A percentile compares a stretch with the other conserved stretches of the same genome.
These are phyloP conservation scores for Stachybotrys chartarum DNA, from an alignment of 2,329 filamentous ascomycete species.

Conservation along the genomic window DNA sequence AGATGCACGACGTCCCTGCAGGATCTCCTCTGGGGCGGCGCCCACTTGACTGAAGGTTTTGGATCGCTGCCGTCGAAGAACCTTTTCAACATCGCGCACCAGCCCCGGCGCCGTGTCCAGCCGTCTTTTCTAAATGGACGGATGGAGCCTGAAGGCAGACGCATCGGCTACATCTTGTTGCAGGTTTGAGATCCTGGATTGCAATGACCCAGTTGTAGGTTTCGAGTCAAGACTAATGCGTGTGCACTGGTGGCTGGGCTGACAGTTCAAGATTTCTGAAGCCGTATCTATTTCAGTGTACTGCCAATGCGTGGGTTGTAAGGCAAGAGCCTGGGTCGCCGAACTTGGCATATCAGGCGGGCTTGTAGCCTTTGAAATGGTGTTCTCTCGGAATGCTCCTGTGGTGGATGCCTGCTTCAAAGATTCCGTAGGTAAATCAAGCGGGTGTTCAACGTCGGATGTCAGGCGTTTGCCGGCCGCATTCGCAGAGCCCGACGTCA, in stretches of 20 bases:
- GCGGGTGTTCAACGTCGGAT: too few relatives aligned
- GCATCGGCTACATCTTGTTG: slow-evolving; percentile 12
- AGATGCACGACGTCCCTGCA: neutral
- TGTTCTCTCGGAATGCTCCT: too few relatives aligned
- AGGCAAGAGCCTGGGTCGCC: too few relatives aligned
- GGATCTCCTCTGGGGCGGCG: neutral
- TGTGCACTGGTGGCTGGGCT: neutral
- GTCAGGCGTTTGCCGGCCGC: too few relatives aligned
- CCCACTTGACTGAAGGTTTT: neutral
- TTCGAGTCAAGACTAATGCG: neutral
- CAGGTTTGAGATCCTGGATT: slow-evolving; percentile 12
- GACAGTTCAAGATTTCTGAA: neutral
- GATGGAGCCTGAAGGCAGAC: slow-evolving; percentile 4
- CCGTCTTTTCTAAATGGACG: slow-evolving; percentile 7
- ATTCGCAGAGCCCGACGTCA: too few relatives aligned
- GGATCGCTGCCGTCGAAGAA: neutral
- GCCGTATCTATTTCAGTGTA: too few relatives aligned
- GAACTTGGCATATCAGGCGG: too few relatives aligned
- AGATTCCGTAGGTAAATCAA: too few relatives aligned
- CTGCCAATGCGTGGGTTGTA: too few relatives aligned
- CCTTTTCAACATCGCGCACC: neutral
- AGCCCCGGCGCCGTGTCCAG: slow-evolving; percentile 2
- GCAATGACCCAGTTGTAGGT: neutral
- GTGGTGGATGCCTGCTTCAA: too few relatives aligned
- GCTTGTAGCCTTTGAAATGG: too few relatives aligned